A percentile compares a stretch with the other conserved stretches of the same genome.
Evolutionary conservation across 805 yeast species (phyloP).

Genomic region (Spathaspora arborariae): DNA sequence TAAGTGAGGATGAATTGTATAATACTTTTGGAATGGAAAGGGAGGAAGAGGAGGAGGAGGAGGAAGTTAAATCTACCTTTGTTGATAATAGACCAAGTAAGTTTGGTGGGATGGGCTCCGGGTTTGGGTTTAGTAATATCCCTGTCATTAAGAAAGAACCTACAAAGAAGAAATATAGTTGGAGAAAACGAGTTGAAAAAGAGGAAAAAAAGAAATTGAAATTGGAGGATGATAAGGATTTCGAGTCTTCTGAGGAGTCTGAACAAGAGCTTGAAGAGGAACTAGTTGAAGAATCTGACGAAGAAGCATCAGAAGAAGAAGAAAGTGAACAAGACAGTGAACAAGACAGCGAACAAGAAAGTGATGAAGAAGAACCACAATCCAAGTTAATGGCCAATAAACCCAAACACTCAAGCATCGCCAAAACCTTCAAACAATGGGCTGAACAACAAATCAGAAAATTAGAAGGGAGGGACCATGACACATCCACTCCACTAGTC

Average conservation of each 20-base stretch:
- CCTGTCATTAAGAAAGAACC: conserved; percentile 39
- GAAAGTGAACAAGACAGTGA: conserved; percentile 20
- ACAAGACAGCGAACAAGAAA: conserved; percentile 25
- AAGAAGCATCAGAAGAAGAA: conserved; percentile 19
- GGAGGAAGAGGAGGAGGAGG: conserved; percentile 6
- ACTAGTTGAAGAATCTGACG: conserved; percentile 10
- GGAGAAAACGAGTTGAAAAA: conserved; percentile 49
- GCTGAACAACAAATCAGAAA: conserved; percentile 70
- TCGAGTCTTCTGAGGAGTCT: conserved; percentile 35
- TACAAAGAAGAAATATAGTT: conserved; percentile 58
- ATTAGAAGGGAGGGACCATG: conserved; percentile 54
- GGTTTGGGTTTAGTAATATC: conserved; percentile 63
- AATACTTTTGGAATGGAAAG: conserved; percentile 6
- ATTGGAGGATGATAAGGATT: conserved; percentile 63
- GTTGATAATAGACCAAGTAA: conserved; percentile 68
- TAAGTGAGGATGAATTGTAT: conserved; percentile 13
- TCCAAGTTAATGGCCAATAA: conserved; percentile 35
- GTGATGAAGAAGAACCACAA: conserved; percentile 23
- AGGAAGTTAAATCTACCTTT: conserved; percentile 38
- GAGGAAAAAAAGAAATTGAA: conserved; percentile 36
- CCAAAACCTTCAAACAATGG: conserved; percentile 76
- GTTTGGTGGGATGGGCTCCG: conserved; percentile 59
- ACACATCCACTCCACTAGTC: conserved; percentile 35
- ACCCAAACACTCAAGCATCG: conserved; percentile 43
- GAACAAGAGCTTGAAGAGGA: conserved; percentile 18